Evolutionary conservation across 2,329 filamentous ascomycete genomes (phyloP).

Genomic region (Fusarium xylarioides): DNA sequence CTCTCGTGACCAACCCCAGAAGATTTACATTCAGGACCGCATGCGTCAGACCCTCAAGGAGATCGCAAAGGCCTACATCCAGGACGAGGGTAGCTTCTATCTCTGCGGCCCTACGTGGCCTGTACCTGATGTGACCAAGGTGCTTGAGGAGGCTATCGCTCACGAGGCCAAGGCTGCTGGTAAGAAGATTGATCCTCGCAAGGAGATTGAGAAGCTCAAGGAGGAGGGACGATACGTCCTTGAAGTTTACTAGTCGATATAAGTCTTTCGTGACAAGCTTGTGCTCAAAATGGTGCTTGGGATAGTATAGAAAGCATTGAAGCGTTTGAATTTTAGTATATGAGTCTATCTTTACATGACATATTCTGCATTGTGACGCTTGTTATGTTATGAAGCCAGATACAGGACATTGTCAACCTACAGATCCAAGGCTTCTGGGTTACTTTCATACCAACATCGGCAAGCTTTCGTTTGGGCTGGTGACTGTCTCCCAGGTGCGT

Average conservation of each 20-base stretch:
- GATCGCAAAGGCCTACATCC: constrained; percentile 86
- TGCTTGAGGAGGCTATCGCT: constrained; percentile 91
- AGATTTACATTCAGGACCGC: constrained; percentile 99
- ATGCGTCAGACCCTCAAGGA: constrained; percentile 89
- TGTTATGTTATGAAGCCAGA: neutral
- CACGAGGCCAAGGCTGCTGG: constrained; percentile 73
- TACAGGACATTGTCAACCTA: neutral
- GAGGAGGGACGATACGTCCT: constrained; percentile 93
- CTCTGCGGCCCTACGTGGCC: constrained; percentile 98
- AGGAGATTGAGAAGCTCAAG: constrained; percentile 98
- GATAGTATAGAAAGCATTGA: constrained; percentile 38
- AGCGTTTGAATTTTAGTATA: constrained; percentile 36
- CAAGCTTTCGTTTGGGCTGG: neutral
- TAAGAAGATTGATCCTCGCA: constrained; percentile 84
- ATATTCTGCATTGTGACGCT: neutral
- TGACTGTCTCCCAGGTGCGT: neutral
- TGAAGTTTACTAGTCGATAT: constrained; percentile 81
- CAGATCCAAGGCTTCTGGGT: neutral
- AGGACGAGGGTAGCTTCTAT: constrained; percentile 92
- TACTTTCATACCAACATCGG: neutral
- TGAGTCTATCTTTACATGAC: neutral
- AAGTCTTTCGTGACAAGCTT: constrained; percentile 10
- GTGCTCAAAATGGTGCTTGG: constrained; percentile 32
- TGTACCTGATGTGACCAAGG: constrained; percentile 93
- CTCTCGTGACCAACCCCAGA: constrained; percentile 94